Conservation (phyloP, 768 basidiomycete species). For the Hydnum rufescens region DNA sequence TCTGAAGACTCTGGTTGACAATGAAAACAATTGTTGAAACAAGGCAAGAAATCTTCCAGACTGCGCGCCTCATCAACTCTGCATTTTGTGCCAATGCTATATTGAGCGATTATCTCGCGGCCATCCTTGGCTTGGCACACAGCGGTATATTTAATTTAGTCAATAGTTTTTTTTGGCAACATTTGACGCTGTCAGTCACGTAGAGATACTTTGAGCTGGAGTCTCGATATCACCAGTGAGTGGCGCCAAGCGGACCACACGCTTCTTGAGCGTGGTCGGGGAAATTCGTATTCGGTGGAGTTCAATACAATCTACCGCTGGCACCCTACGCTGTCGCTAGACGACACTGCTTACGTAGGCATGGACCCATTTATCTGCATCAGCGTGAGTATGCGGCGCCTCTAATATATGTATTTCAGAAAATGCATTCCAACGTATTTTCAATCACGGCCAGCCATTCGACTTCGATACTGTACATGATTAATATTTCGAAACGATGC, state of each 20-base stretch:
- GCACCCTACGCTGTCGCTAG: conserved; percentile 9
- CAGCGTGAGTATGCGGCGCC: too few species aligned
- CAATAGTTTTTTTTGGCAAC: too few species aligned
- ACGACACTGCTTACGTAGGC: conserved; percentile 9
- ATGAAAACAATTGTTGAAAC: conserved; percentile 7
- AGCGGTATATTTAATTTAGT: too few species aligned
- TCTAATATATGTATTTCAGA: too few species aligned
- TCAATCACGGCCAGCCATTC: too few species aligned
- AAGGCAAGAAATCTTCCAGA: conserved; percentile 59
- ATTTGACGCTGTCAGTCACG: too few species aligned
- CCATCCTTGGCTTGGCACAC: conserved; percentile 6
- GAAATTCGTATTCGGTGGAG: conserved; percentile 12
- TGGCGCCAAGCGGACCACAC: conserved; percentile 21
- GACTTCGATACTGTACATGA: too few species aligned
- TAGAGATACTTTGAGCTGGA: conserved; percentile 2
- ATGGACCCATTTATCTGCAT: too few species aligned
- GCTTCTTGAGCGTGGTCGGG: conserved; percentile 34
- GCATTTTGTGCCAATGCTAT: conserved; percentile 14
- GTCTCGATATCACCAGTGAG: conserved; percentile 1
- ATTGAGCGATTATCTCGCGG: conserved; percentile 11
- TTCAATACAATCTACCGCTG: conserved; percentile 10
- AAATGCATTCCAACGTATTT: too few species aligned
- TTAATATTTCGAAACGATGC: too few species aligned
- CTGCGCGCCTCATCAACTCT: conserved; percentile 55
- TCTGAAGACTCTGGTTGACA: conserved; percentile 18